These are phyloP conservation scores for Septoria linicola DNA, from an alignment of 2,329 filamentous ascomycete species.

Conservation along the genomic window DNA sequence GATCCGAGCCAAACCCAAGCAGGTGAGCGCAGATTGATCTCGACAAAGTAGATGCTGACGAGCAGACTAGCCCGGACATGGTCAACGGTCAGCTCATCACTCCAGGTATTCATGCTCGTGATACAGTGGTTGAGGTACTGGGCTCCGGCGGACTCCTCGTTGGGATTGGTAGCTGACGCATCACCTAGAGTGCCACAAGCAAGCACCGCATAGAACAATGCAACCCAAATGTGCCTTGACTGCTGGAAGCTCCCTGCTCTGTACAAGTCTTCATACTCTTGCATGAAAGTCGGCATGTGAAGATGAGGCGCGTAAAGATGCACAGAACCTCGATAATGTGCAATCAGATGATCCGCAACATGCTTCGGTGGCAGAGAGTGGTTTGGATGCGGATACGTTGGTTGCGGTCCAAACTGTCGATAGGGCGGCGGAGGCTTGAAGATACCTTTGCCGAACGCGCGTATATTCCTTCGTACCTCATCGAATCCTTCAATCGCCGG, in stretches of 20 bases:
- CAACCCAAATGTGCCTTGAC: constrained; percentile 68
- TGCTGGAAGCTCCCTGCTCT: constrained; percentile 60
- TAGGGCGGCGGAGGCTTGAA: constrained; percentile 74
- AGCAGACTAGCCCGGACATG: constrained; percentile 71
- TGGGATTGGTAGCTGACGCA: constrained; percentile 56
- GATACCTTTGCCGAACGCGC: constrained; percentile 71
- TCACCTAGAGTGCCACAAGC: constrained; percentile 77
- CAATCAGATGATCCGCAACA: constrained; percentile 69
- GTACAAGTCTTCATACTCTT: constrained; percentile 75
- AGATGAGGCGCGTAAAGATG: constrained; percentile 82
- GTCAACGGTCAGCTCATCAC: constrained; percentile 72
- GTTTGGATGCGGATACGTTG: constrained; percentile 47
- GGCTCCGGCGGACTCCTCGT: constrained; percentile 55
- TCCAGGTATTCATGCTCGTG: constrained; percentile 74
- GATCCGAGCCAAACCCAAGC: constrained; percentile 84
- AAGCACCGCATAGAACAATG: constrained; percentile 78
- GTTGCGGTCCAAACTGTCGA: constrained; percentile 53
- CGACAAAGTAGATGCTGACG: constrained; percentile 74
- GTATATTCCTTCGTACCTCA: constrained; percentile 69
- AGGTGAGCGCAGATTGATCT: constrained; percentile 81
- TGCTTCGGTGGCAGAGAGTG: constrained; percentile 65
- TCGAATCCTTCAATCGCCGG: constrained; percentile 67
- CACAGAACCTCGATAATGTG: constrained; percentile 71
- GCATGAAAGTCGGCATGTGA: constrained; percentile 81
- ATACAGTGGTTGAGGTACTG: constrained; percentile 71